These are phyloP conservation scores for Tolypocladium nubicola DNA, from an alignment of 2,329 filamentous ascomycete species.

Conservation along the genomic window DNA sequence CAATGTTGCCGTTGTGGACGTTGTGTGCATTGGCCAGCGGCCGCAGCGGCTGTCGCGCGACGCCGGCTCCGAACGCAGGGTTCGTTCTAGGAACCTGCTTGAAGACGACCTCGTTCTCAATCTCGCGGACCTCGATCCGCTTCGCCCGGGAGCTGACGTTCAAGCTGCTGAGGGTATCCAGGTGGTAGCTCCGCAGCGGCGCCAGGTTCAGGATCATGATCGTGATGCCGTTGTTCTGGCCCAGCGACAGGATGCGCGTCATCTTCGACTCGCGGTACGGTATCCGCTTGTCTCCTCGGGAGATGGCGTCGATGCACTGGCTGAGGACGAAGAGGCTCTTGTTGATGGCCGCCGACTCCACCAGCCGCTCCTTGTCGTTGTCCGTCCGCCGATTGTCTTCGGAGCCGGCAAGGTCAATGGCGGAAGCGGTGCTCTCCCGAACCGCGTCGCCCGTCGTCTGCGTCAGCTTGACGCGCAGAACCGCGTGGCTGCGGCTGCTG, in stretches of 20 bases:
- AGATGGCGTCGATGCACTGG: slow-evolving; percentile 92
- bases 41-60: slow-evolving; percentile 64
- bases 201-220: slow-evolving; percentile 95
- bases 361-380: slow-evolving; percentile 80
- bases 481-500: slow-evolving; percentile 81
- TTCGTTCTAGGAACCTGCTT: slow-evolving; percentile 57
- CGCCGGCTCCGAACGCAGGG: slow-evolving; percentile 26
- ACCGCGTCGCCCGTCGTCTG: slow-evolving; percentile 60
- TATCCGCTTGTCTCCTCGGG: slow-evolving; percentile 62
- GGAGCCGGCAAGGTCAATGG: slow-evolving; percentile 89
- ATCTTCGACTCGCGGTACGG: slow-evolving; percentile 95
- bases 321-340: slow-evolving; percentile 92
- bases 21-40: slow-evolving; percentile 69
- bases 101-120: slow-evolving; percentile 90
- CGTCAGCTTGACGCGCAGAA: slow-evolving; percentile 80
- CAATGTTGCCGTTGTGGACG: slow-evolving; percentile 49
- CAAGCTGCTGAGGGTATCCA: slow-evolving; percentile 85
- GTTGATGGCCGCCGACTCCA: slow-evolving; percentile 97
- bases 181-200: slow-evolving; percentile 81
- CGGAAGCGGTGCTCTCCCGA: slow-evolving; percentile 74
- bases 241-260: slow-evolving; percentile 85
- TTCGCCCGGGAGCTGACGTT: slow-evolving; percentile 94
- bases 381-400: slow-evolving; percentile 93
- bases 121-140: slow-evolving; percentile 89
- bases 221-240: slow-evolving; percentile 90